Conservation (phyloP, 73 alveolate species). For the Uronychia binucleata region DNA sequence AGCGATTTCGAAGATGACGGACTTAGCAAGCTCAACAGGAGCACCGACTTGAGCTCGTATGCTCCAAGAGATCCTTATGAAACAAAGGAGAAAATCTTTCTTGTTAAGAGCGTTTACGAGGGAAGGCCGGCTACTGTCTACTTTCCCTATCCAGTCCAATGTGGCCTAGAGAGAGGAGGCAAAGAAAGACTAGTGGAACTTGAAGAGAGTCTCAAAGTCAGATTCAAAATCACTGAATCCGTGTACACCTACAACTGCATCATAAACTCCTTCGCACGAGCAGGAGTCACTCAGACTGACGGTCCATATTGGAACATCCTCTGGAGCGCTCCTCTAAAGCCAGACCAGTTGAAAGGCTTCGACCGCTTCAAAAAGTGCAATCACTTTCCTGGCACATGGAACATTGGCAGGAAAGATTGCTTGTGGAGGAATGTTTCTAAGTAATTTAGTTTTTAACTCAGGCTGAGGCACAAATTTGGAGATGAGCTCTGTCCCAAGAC, state of each 20-base stretch:
- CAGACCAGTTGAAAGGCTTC: constrained; percentile 56
- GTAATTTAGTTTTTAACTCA: constrained; percentile 56
- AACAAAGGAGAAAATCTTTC: constrained; percentile 12
- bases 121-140: constrained; percentile 59
- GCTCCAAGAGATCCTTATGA: not conserved
- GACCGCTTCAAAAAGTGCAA: constrained; percentile 74
- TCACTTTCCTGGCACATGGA: constrained; percentile 91
- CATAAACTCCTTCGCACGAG: constrained; percentile 37
- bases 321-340: constrained; percentile 44
- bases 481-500: constrained; percentile 86
- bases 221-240: constrained; percentile 30
- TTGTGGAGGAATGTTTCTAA: constrained; percentile 75
- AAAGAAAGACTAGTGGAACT: not conserved
- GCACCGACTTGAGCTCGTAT: not conserved
- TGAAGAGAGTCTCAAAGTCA: not conserved
- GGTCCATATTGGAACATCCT: constrained; percentile 44
- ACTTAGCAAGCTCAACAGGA: not conserved
- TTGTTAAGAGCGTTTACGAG: constrained; percentile 25
- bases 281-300: constrained; percentile 51
- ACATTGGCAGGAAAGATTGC: constrained; percentile 84
- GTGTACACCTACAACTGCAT: constrained; percentile 46
- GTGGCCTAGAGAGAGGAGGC: not conserved
- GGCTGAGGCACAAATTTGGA: constrained; percentile 19
- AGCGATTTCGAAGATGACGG: not conserved
- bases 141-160: constrained; percentile 46